Evolutionary conservation across 768 basidiomycete species (phyloP).

Genomic region (Rhizopogon rudus): DNA sequence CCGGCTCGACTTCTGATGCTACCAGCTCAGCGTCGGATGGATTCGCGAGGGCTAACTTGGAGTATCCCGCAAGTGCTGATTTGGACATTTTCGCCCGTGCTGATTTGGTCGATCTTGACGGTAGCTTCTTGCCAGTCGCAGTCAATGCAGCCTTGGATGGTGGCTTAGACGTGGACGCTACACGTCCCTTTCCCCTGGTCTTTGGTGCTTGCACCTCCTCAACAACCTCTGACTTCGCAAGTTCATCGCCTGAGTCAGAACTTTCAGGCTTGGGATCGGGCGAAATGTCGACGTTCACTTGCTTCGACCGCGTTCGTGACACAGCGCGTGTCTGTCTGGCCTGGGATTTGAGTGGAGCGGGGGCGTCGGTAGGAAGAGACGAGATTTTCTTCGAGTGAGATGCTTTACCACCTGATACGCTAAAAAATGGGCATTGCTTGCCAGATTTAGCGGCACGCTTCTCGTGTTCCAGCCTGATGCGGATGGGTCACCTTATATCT

Average conservation of each 20-base stretch:
- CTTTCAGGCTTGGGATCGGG: neutral
- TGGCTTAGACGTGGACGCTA: neutral
- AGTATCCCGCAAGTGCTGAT: neutral
- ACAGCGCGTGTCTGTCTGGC: slow-evolving; percentile 2
- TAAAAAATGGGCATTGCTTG: slow-evolving; percentile 39
- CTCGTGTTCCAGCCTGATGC: slow-evolving; percentile 66
- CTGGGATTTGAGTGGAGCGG: slow-evolving; percentile 10
- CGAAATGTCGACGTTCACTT: neutral
- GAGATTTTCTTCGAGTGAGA: slow-evolving; percentile 26
- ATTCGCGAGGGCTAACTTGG: neutral
- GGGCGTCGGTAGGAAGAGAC: slow-evolving; percentile 13
- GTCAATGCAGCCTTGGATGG: neutral
- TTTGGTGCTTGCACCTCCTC: slow-evolving; percentile 8
- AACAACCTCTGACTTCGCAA: slow-evolving; percentile 5
- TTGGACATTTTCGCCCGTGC: neutral
- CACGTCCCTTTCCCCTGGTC: slow-evolving; percentile 4
- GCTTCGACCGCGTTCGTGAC: slow-evolving; percentile 6
- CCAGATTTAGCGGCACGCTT: slow-evolving; percentile 52
- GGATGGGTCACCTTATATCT: slow-evolving; percentile 4
- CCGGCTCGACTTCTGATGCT: neutral
- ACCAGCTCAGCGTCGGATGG: neutral
- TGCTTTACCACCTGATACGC: slow-evolving; percentile 24
- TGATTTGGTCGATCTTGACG: neutral
- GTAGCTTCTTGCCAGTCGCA: neutral
- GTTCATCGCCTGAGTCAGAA: slow-evolving; percentile 21